Conservation (phyloP, 495 filamentous ascomycete genomes). For the Neurospora sp. region DNA sequence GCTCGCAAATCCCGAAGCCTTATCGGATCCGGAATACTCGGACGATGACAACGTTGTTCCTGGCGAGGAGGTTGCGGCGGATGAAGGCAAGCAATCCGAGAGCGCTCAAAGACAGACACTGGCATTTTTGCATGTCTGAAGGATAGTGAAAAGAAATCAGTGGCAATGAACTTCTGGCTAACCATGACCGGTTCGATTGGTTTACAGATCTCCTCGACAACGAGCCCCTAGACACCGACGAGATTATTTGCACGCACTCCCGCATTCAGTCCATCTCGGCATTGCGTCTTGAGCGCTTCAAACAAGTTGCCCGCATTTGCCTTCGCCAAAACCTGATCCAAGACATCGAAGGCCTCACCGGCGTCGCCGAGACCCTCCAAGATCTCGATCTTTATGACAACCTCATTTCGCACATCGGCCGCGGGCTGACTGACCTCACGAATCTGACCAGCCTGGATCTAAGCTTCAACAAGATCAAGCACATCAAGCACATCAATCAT, state of each 20-base stretch:
- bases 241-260: slow-evolving; percentile 83
- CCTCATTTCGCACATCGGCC: slow-evolving; percentile 69
- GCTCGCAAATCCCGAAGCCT: slow-evolving; percentile 63
- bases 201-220: slow-evolving; percentile 44
- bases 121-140: neutral
- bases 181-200: neutral
- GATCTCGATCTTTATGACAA: slow-evolving; percentile 98
- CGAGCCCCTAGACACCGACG: slow-evolving; percentile 46
- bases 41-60: slow-evolving; percentile 67
- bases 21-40: slow-evolving; percentile 76
- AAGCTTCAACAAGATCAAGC: slow-evolving; percentile 98
- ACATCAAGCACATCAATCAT: slow-evolving; percentile 83
- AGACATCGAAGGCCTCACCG: slow-evolving; percentile 60
- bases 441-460: slow-evolving; percentile 75
- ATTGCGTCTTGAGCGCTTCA: slow-evolving; percentile 73
- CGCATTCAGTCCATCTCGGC: slow-evolving; percentile 71
- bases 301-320: slow-evolving; percentile 67
- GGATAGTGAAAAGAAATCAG: neutral
- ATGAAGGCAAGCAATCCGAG: slow-evolving; percentile 53
- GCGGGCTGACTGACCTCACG: slow-evolving; percentile 66
- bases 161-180: neutral
- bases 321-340: slow-evolving; percentile 89
- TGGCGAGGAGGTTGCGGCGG: slow-evolving; percentile 66
- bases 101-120: neutral
- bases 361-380: slow-evolving; percentile 51